A percentile compares a stretch with the other conserved stretches of the same genome.
Evolutionary conservation across 2,329 filamentous ascomycete species (phyloP).

Genomic region (Colletotrichum horii): DNA sequence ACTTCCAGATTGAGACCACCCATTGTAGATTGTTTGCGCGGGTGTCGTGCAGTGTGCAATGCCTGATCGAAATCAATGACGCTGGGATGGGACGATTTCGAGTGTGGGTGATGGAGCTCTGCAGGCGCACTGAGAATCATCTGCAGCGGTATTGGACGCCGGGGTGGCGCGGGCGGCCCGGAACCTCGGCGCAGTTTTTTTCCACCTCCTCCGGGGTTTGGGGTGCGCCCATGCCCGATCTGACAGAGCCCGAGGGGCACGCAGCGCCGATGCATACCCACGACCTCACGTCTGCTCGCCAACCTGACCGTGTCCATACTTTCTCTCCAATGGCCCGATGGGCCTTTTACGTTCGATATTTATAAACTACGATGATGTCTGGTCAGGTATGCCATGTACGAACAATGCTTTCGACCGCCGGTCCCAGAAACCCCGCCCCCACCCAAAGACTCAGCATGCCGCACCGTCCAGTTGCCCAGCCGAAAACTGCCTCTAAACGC

Average conservation of each 20-base stretch:
- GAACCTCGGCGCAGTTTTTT: conserved; percentile 18
- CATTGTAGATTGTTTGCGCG: conserved; percentile 45
- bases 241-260: conserved; percentile 4
- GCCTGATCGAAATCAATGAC: neutral
- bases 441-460: conserved; percentile 5
- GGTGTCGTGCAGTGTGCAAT: neutral
- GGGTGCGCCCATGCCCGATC: conserved; percentile 2
- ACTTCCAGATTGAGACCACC: conserved; percentile 87
- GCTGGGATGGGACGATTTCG: neutral
- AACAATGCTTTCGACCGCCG: conserved; percentile 1
- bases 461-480: conserved; percentile 9
- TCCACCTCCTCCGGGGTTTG: conserved; percentile 11
- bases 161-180: neutral
- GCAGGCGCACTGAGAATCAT: conserved; percentile 1
- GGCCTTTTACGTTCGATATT: neutral
- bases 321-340: neutral
- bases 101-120: neutral
- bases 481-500: conserved; percentile 14
- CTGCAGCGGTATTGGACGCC: conserved; percentile 12
- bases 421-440: conserved; percentile 2
- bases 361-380: conserved; percentile 11
- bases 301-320: neutral
- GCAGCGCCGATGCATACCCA: neutral
- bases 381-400: conserved; percentile 11
- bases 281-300: neutral